Conservation (phyloP, 352 stramenopile genomes). For the Globisporangium barbulae region DNA sequence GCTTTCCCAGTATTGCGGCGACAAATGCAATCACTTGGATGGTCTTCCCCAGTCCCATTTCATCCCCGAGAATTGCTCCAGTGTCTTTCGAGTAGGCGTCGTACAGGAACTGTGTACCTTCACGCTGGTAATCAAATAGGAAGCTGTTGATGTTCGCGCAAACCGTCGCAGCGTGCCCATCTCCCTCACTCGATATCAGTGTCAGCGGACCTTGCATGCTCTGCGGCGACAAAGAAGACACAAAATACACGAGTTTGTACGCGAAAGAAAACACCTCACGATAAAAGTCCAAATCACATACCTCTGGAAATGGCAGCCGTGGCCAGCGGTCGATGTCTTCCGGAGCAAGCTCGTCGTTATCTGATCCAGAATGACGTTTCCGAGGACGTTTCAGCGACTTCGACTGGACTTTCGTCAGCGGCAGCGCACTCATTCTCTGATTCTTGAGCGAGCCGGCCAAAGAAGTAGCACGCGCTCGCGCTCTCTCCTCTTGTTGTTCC, state of each 20-base stretch:
- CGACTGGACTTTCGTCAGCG: neutral
- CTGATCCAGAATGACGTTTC: slow-evolving; percentile 1
- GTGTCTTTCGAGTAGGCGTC: slow-evolving; percentile 44
- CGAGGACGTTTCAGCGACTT: slow-evolving; percentile 7
- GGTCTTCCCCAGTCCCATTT: slow-evolving; percentile 96
- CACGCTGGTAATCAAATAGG: slow-evolving; percentile 73
- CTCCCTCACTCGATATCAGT: slow-evolving; percentile 20
- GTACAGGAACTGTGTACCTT: slow-evolving; percentile 66
- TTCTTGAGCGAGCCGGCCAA: neutral
- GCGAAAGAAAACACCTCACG: neutral
- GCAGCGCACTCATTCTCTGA: slow-evolving; percentile 3
- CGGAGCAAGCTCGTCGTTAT: slow-evolving; percentile 22
- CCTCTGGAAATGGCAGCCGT: slow-evolving; percentile 40
- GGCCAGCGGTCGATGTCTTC: slow-evolving; percentile 44
- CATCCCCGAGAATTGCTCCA: slow-evolving; percentile 95
- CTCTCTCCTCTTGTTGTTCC: slow-evolving; percentile 8
- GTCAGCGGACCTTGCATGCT: slow-evolving; percentile 36
- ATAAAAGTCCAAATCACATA: slow-evolving; percentile 14
- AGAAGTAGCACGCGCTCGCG: neutral
- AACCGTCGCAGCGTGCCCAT: slow-evolving; percentile 25
- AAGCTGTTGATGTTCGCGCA: slow-evolving; percentile 72
- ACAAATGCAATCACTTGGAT: slow-evolving; percentile 93
- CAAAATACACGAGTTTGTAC: neutral
- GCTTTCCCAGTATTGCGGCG: slow-evolving; percentile 89
- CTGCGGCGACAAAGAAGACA: slow-evolving; percentile 14